These are phyloP conservation scores for Magnolia sinica DNA, from an alignment of 164 flowering plant species.

Conservation along the genomic window DNA sequence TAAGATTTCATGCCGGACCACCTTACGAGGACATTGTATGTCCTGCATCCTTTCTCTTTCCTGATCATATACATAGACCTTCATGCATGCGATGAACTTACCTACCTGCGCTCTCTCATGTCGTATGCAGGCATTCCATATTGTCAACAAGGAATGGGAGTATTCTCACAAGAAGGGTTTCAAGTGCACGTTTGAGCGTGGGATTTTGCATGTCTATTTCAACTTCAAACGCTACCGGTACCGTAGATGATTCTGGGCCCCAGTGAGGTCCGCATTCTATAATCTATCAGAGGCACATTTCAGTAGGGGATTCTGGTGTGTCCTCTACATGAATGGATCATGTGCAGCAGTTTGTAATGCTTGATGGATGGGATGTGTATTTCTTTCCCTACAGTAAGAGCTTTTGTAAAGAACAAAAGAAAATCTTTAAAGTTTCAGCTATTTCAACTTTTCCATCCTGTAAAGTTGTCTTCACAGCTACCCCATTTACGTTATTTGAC, in stretches of 20 bases:
- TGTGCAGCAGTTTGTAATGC: no score
- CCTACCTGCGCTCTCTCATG: background rate
- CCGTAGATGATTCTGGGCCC: conserved; percentile 48
- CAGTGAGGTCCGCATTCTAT: background rate
- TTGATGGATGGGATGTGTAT: no score
- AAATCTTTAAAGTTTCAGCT: no score
- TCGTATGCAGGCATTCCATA: conserved; percentile 64
- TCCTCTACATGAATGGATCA: no score
- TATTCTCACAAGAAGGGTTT: conserved; percentile 97
- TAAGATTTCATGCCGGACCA: conserved; percentile 95
- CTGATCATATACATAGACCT: background rate
- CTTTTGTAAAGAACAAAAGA: no score
- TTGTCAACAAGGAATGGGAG: conserved; percentile 99
- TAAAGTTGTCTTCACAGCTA: no score
- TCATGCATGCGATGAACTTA: background rate
- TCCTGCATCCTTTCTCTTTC: background rate
- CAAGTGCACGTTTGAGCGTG: conserved; percentile 96
- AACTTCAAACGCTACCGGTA: conserved; percentile 94
- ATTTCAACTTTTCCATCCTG: no score
- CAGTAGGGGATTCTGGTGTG: no score
- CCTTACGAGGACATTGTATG: conserved; percentile 98
- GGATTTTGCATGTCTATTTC: conserved; percentile 90
- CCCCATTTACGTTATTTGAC: no score
- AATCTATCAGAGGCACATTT: no score
- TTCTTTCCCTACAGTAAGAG: no score